Conservation (phyloP, 2,329 filamentous ascomycete genomes). For the Pseudogymnoascus sp. region DNA sequence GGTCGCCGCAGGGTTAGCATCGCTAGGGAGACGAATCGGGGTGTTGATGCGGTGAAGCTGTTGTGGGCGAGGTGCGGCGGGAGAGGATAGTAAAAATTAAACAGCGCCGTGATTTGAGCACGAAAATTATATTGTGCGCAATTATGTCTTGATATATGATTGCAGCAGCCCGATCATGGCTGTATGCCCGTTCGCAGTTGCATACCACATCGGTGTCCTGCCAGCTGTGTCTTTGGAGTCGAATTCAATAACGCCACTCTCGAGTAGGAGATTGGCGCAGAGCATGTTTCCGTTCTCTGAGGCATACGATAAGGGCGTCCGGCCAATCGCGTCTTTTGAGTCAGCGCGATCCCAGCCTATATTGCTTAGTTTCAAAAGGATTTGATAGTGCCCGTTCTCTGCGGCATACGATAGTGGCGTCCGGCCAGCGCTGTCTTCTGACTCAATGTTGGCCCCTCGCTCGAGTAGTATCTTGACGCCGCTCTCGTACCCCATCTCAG, state of each 20-base stretch:
- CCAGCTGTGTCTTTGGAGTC: not conserved
- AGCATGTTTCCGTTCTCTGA: not conserved
- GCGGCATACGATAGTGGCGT: not conserved
- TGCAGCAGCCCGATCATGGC: not conserved
- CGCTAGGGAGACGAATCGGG: not conserved
- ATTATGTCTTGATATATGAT: not conserved
- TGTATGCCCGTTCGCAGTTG: not conserved
- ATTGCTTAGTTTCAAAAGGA: not conserved
- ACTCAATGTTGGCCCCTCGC: not conserved
- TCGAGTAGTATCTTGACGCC: constrained; percentile 8
- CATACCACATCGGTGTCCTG: constrained; percentile 26
- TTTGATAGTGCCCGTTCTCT: not conserved
- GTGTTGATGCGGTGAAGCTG: not conserved
- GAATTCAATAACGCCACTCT: not conserved
- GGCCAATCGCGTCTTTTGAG: not conserved
- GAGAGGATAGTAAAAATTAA: not conserved
- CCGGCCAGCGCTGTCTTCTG: not conserved
- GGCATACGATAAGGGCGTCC: not conserved
- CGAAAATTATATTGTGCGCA: not conserved
- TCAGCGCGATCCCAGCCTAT: not conserved
- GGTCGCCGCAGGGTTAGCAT: not conserved
- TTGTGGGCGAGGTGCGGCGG: not conserved
- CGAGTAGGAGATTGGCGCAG: not conserved
- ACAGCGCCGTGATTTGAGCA: not conserved
- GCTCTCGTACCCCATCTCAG: not conserved